Evolutionary conservation across 345 rosid species (phyloP), one percentile per base, ranked within the genome.

Genomic region (Clausena lansium): DNA sequence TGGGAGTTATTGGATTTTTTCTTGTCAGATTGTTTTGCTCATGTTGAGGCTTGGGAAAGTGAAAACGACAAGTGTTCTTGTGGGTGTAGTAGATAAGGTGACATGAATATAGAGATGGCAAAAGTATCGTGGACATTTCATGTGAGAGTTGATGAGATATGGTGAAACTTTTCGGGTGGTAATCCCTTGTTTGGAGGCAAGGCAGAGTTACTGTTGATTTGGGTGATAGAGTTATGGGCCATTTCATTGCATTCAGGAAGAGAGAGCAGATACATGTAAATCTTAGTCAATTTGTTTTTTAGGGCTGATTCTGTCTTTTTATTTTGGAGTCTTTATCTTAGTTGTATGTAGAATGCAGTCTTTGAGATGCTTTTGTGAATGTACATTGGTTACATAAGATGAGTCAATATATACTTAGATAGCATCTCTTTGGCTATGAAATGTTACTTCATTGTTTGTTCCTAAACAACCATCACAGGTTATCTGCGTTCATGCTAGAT

Each of bases 201-300:
- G 80, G 74, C 22, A 17, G 62, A 54, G 41, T 71, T 36, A 24
- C 67, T 61, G 77, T 76, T 77, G 83, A 50, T 73, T 77, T 81
- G 36, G 32, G 73, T 10, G 36, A 45, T 54, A 60, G 80, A 77
- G 20, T 76, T 35, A 76, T 30, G 79, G 73, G 82, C 75, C 68
- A 68, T 83, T 80, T 70, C 64, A 72, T 86, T 60, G 70, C 73
- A 35, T 81, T 75, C 73, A 58, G 77, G 75, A 77, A 83, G 77
- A 74, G 77, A 69, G 83, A 72, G 77, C 78, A 64, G 82, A 59
- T 79, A 79, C 82, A 14, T 86, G 87, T 85, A 81, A 84, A 85
- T 82, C 85, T 47, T 57, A 80, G 62, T 73, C 33, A 75, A 75
- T 77, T 71, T 67, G 82, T 55, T 45, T 71, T 45, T 50, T 78